Evolutionary conservation across 148 eudicot genomes (phyloP).

Genomic region (Spergularia marina): DNA sequence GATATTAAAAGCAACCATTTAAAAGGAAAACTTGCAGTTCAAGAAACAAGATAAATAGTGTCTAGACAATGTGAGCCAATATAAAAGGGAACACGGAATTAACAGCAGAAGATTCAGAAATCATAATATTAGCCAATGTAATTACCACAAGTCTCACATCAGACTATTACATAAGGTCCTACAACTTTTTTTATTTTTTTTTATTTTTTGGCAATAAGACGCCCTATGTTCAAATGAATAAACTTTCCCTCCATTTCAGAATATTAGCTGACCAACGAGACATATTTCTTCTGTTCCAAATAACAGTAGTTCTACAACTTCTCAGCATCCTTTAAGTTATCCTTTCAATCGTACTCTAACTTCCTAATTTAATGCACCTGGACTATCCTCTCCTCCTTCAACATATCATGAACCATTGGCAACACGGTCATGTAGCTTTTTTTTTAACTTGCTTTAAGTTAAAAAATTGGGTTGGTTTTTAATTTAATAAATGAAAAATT

Average conservation of each 20-base stretch:
- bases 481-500: too few species aligned
- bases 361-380: background rate
- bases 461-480: background rate
- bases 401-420: background rate
- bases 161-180: background rate
- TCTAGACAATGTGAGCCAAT: background rate
- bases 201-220: background rate
- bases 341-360: background rate
- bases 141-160: background rate
- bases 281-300: background rate
- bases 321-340: background rate
- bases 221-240: background rate
- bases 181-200: too few species aligned
- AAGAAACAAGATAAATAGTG: background rate
- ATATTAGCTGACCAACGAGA: background rate
- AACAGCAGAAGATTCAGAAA: background rate
- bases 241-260: background rate
- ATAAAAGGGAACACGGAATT: too few species aligned
- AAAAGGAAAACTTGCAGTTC: background rate
- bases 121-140: too few species aligned
- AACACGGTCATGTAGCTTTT: background rate
- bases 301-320: background rate
- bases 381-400: background rate
- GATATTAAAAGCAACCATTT: background rate
- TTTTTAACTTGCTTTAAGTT: background rate